phyloP scores from a whole-genome alignment of 2,329 filamentous ascomycete species.

The Ascochyta rabiei region DNA sequence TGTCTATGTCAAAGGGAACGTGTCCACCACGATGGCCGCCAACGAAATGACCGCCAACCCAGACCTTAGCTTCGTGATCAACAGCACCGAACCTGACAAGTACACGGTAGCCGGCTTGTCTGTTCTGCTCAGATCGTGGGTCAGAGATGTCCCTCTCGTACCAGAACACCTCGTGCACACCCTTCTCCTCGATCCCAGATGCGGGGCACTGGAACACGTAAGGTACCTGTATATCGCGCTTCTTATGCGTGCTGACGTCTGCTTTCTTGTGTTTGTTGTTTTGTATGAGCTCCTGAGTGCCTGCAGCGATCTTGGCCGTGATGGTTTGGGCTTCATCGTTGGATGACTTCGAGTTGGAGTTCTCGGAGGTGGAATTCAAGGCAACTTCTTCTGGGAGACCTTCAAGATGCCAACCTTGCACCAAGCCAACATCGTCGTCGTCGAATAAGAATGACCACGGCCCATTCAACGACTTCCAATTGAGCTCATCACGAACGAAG shows the following conservation, averaged over 20 bases:
- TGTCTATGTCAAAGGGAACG: conserved; percentile 63
- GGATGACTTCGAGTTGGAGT: conserved; percentile 19
- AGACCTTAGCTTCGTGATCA: conserved; percentile 65
- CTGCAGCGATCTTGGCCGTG: conserved; percentile 57
- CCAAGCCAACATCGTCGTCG: conserved; percentile 64
- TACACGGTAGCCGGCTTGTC: conserved; percentile 49
- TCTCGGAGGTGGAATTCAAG: conserved; percentile 23
- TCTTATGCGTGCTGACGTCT: conserved; percentile 46
- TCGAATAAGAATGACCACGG: conserved; percentile 70
- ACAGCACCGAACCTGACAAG: conserved; percentile 66
- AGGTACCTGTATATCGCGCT: conserved; percentile 65
- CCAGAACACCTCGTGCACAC: conserved; percentile 71
- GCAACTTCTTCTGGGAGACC: conserved; percentile 56
- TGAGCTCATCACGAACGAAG: conserved; percentile 62
- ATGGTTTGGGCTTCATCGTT: conserved; percentile 44
- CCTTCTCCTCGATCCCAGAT: conserved; percentile 66
- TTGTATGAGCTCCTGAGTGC: conserved; percentile 56
- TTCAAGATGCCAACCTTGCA: conserved; percentile 59
- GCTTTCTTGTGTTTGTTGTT: conserved; percentile 51
- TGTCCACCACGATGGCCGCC: conserved; percentile 65
- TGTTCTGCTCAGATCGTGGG: conserved; percentile 54
- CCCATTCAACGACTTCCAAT: conserved; percentile 67
- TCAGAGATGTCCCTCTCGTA: conserved; percentile 63
- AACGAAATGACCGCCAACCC: conserved; percentile 60
- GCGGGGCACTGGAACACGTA: conserved; percentile 70